These are phyloP conservation scores for Cinnamomum chago DNA, from an alignment of 164 flowering plant genomes.

Conservation along the genomic window DNA sequence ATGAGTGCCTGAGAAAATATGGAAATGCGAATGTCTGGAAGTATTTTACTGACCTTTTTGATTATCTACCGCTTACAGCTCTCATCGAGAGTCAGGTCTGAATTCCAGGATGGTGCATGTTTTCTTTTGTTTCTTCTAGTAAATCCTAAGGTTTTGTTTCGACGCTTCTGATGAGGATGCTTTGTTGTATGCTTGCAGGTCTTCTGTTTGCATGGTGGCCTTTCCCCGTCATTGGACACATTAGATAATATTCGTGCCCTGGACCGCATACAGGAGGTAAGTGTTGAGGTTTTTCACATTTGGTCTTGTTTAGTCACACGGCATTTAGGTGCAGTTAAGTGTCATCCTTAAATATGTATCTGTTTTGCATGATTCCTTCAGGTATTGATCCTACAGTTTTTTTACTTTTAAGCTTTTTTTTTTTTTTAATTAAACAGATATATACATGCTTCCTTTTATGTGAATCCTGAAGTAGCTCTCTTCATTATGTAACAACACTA, in stretches of 20 bases:
- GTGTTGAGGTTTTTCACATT: background rate
- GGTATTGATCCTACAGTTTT: too few species aligned
- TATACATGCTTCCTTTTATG: too few species aligned
- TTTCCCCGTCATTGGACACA: conserved; percentile 47
- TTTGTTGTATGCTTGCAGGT: conserved; percentile 18
- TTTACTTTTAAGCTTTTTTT: too few species aligned
- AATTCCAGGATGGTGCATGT: conserved; percentile 6
- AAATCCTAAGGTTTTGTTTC: background rate
- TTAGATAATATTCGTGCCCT: conserved; percentile 40
- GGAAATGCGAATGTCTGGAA: conserved; percentile 59
- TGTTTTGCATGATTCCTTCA: too few species aligned
- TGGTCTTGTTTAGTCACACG: background rate
- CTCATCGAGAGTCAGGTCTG: conserved; percentile 42
- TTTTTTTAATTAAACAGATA: too few species aligned
- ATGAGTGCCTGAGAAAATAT: conserved; percentile 49
- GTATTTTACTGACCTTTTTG: conserved; percentile 46
- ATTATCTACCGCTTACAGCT: conserved; percentile 50
- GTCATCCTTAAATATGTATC: too few species aligned
- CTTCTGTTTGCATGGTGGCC: conserved; percentile 50
- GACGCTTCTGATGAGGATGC: background rate
- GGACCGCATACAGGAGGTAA: conserved; percentile 49
- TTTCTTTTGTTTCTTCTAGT: background rate
- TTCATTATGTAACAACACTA: too few species aligned
- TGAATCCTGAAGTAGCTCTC: too few species aligned
- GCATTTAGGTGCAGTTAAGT: too few species aligned